These are phyloP conservation scores for Suaeda aralocaspica DNA, from an alignment of 148 eudicot genomes.

Conservation along the genomic window DNA sequence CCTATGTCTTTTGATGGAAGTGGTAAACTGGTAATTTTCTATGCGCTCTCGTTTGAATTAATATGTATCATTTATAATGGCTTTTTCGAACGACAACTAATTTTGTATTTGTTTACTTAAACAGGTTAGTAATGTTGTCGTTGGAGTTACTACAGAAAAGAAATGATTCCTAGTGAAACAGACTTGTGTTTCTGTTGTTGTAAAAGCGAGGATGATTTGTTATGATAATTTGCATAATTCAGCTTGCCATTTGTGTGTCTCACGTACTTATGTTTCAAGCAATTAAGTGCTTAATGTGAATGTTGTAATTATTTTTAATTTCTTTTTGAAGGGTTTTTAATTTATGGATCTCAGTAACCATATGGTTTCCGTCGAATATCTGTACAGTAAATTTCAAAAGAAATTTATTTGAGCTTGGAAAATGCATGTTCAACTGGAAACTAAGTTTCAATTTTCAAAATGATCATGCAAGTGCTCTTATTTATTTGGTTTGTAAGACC, in stretches of 20 bases:
- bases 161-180: conserved; percentile 18
- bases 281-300: conserved; percentile 16
- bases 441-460: no score
- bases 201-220: conserved; percentile 3
- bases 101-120: neutral
- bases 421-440: no score
- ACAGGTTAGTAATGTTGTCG: conserved; percentile 82
- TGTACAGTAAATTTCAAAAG: neutral
- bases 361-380: neutral
- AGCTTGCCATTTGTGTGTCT: conserved; percentile 1
- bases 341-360: neutral
- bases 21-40: conserved; percentile 56
- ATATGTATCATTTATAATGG: neutral
- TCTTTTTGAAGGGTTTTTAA: neutral
- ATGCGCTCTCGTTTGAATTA: neutral
- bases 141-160: conserved; percentile 72
- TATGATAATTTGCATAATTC: conserved; percentile 15
- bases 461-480: no score
- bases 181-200: neutral
- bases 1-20: conserved; percentile 48
- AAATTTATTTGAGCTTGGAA: no score
- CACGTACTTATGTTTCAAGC: conserved; percentile 8
- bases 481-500: no score
- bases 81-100: neutral
- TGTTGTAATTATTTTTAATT: conserved; percentile 23